phyloP scores from a whole-genome alignment of 2,329 filamentous ascomycete species.

The Clonostachys solani region DNA sequence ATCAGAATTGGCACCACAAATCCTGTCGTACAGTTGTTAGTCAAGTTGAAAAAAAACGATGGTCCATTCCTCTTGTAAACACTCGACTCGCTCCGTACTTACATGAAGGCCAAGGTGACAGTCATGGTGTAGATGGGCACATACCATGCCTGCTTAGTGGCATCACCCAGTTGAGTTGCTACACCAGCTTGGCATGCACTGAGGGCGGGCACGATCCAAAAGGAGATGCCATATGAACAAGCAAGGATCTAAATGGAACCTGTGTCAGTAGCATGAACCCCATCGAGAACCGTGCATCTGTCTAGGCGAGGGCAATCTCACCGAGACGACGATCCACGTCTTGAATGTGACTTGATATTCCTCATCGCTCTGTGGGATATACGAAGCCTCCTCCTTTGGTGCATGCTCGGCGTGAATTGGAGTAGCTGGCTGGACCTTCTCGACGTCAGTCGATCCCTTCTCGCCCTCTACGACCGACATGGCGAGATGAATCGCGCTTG shows the following conservation, averaged over 20 bases:
- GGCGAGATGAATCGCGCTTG: too few relatives aligned
- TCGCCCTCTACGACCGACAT: background rate
- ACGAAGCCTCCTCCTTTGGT: background rate
- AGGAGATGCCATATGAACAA: conserved; percentile 27
- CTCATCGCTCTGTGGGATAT: conserved; percentile 21
- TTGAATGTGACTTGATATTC: conserved; percentile 32
- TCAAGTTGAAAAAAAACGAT: background rate
- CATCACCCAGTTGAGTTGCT: conserved; percentile 25
- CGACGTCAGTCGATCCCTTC: conserved; percentile 2
- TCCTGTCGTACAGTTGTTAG: conserved; percentile 5
- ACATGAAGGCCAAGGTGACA: conserved; percentile 3
- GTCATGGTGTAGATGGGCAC: conserved; percentile 30
- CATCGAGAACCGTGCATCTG: background rate
- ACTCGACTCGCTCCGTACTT: background rate
- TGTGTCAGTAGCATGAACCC: background rate
- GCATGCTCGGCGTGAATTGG: conserved; percentile 4
- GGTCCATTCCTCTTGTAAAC: too few relatives aligned
- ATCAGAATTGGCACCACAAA: conserved; percentile 37
- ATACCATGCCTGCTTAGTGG: conserved; percentile 23
- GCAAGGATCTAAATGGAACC: conserved; percentile 18
- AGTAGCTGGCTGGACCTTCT: conserved; percentile 5
- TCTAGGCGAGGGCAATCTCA: background rate
- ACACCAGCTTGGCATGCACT: conserved; percentile 19
- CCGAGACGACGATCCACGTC: conserved; percentile 29
- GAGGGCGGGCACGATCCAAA: conserved; percentile 29